A percentile compares a stretch with the other conserved stretches of the same genome.
These are phyloP conservation scores for Macroventuria anomochaeta DNA, from an alignment of 2,329 filamentous ascomycete species.

Conservation along the genomic window DNA sequence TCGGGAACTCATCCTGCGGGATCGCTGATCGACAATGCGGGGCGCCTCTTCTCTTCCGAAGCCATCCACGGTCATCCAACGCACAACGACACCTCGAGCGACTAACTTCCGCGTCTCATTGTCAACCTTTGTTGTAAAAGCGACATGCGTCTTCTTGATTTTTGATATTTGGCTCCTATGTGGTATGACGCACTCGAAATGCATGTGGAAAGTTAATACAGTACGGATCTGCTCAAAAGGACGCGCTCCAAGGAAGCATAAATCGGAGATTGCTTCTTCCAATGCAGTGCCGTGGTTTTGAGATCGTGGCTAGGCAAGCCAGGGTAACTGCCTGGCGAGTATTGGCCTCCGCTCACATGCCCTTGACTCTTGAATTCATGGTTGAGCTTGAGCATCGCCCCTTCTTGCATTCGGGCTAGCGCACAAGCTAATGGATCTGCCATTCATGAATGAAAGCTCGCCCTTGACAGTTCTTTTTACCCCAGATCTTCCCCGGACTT, in stretches of 20 bases:
- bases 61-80: not conserved
- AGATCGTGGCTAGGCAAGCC: not conserved
- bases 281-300: not conserved
- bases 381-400: conserved; percentile 10
- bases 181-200: not conserved
- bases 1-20: conserved; percentile 4
- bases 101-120: not conserved
- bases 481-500: not conserved
- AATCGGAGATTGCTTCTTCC: not conserved
- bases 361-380: not conserved
- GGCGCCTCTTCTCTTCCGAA: not conserved
- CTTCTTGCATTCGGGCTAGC: conserved; percentile 4
- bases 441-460: conserved; percentile 1
- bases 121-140: not conserved
- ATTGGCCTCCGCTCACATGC: not conserved
- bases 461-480: not conserved
- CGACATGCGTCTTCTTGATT: not conserved
- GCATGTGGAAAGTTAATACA: not conserved
- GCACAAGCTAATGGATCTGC: conserved; percentile 2
- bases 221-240: not conserved
- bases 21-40: conserved; percentile 1
- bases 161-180: not conserved
- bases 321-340: not conserved
- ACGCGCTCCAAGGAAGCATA: not conserved
- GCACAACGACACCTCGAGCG: not conserved